Conservation (phyloP, 1,284 basidiomycete genomes). For the Hortiboletus rubellus region DNA sequence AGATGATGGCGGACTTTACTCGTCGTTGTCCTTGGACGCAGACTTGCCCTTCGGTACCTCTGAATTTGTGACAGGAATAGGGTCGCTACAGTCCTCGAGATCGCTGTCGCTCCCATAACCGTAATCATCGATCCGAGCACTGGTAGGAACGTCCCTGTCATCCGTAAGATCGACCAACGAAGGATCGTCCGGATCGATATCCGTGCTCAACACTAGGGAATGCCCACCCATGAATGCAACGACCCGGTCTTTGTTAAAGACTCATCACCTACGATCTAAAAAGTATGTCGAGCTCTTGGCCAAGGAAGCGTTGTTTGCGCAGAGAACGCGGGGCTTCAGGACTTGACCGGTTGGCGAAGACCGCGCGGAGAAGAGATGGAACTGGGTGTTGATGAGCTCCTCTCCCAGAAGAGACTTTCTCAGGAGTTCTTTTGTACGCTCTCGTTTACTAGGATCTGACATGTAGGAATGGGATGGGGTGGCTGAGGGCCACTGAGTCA, state of each 20-base stretch:
- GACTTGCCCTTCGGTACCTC: background rate
- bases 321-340: slow-evolving; percentile 21
- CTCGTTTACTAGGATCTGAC: slow-evolving; percentile 4
- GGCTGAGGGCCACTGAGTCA: background rate
- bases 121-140: slow-evolving; percentile 12
- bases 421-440: slow-evolving; percentile 20
- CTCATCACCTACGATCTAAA: slow-evolving; percentile 15
- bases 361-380: slow-evolving; percentile 28
- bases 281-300: slow-evolving; percentile 27
- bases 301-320: slow-evolving; percentile 25
- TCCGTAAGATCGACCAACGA: slow-evolving; percentile 16
- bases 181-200: slow-evolving; percentile 9
- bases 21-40: background rate
- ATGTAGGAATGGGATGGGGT: background rate
- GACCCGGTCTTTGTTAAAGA: no score
- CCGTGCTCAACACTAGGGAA: slow-evolving; percentile 20
- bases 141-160: slow-evolving; percentile 11
- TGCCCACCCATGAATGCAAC: background rate
- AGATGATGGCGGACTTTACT: background rate
- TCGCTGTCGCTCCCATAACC: slow-evolving; percentile 29
- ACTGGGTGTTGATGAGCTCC: slow-evolving; percentile 30
- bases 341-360: slow-evolving; percentile 9
- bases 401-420: slow-evolving; percentile 27
- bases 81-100: slow-evolving; percentile 17
- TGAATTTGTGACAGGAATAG: background rate